These are phyloP conservation scores for Podosphaera xanthii DNA, from an alignment of 2,329 filamentous ascomycete genomes.

Conservation along the genomic window DNA sequence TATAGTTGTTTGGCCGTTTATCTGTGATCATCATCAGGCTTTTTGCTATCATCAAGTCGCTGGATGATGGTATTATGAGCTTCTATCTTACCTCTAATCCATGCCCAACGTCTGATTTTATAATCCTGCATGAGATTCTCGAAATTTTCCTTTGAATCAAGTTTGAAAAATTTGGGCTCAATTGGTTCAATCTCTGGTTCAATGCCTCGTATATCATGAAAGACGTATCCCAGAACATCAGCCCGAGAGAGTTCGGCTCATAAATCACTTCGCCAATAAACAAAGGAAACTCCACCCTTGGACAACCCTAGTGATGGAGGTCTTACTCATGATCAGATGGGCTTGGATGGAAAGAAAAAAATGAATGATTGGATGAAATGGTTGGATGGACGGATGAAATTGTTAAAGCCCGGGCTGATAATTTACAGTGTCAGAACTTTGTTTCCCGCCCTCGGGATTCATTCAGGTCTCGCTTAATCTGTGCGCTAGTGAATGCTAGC, in stretches of 20 bases:
- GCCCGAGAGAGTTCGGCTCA: too few relatives aligned
- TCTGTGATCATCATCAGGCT: not conserved
- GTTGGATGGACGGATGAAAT: too few relatives aligned
- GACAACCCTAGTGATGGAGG: too few relatives aligned
- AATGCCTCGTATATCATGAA: not conserved
- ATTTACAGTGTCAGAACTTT: too few relatives aligned
- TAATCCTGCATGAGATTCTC: not conserved
- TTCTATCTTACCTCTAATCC: not conserved
- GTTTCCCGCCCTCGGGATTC: too few relatives aligned
- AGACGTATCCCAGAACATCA: not conserved
- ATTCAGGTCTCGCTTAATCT: too few relatives aligned
- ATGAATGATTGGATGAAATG: too few relatives aligned
- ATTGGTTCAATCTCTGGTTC: not conserved
- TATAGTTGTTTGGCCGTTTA: not conserved
- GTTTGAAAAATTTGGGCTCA: not conserved
- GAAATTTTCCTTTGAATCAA: not conserved
- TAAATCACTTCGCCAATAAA: not conserved
- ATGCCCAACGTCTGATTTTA: not conserved
- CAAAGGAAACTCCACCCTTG: not conserved
- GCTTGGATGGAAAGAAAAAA: too few relatives aligned
- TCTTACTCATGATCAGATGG: too few relatives aligned
- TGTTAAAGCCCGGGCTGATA: too few relatives aligned
- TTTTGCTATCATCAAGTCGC: not conserved
- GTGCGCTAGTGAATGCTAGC: too few relatives aligned
- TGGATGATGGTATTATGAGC: not conserved